Base-by-base conservation (phyloP, 805 yeast species). In the Debaryomyces tyrocola region DNA sequence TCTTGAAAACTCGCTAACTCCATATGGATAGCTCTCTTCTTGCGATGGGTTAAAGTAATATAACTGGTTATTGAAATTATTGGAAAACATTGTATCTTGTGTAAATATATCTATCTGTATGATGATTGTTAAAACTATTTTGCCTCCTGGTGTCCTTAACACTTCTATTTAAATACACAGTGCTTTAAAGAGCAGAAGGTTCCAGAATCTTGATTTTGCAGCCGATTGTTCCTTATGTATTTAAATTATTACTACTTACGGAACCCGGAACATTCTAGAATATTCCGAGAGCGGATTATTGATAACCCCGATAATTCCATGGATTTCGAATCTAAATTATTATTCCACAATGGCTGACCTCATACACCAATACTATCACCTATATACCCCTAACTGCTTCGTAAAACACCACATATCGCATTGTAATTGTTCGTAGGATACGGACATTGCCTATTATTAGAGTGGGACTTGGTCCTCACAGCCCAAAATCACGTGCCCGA, bases 161-260 rank as follows among this genome's bases (percentile, higher is more conserved):
- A 7, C 27, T 24, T 7, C 10, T 7, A 9, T 31, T 31, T 31
- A 31, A 31, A 31, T 31, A 31, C 34, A 8, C 2, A 31, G 27
- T 14, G 7, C 17, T 31, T 12, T 14, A 31, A n/a, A 31, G 8
- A 11, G 34, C 2, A 14, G 34, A 31, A 31, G 17, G 34, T 31
- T 31, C 34, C 34, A 31, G 34, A 36, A 33, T 41, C 33, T 14
- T 27, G 40, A n/a, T 20, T 24, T 34, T 35, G 45, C 24, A 27
- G 34, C 34, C 34, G 17, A n/a, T 29, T 40, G 41, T 41, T 41
- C 43, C 27, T 45, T 31, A 28, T 37, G 21, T 31, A 12, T 31
- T 9, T 14, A 31, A 6, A 31, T 31, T n/a, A 31, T 31, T 31
- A 31, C 34, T 31, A 8, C 14, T 12, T 31, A n/a, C 4, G 34